Conservation (phyloP, 257 asterid genomes). For the Penstemon eatonii region DNA sequence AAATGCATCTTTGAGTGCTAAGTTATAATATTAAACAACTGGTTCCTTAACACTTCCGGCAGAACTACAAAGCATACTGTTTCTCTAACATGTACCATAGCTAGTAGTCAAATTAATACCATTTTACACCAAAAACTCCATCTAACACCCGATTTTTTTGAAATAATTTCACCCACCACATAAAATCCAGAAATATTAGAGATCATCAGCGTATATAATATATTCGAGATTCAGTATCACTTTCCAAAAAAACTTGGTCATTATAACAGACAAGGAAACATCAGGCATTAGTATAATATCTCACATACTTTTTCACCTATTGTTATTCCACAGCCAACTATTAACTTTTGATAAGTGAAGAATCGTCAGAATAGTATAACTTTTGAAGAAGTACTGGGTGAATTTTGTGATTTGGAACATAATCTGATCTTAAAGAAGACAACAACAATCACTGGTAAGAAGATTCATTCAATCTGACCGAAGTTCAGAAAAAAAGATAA, state of each 20-base stretch:
- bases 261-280: too few relatives aligned
- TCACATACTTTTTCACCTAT: too few relatives aligned
- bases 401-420: background rate
- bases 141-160: background rate
- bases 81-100: background rate
- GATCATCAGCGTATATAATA: too few relatives aligned
- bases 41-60: slow-evolving; percentile 15
- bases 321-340: too few relatives aligned
- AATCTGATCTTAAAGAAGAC: background rate
- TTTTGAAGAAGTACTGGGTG: background rate
- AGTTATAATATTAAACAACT: background rate
- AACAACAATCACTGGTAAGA: background rate
- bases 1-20: background rate
- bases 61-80: background rate
- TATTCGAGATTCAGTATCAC: too few relatives aligned
- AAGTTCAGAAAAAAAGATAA: too few relatives aligned
- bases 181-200: too few relatives aligned
- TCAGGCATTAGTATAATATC: too few relatives aligned
- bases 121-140: background rate
- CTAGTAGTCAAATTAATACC: background rate
- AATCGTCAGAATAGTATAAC: background rate
- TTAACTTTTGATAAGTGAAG: background rate
- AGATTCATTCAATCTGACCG: too few relatives aligned
- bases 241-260: too few relatives aligned
- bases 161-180: too few relatives aligned